These are phyloP conservation scores for Acanthamoeba royreba DNA, from an alignment of 208 protist species.

Conservation along the genomic window DNA sequence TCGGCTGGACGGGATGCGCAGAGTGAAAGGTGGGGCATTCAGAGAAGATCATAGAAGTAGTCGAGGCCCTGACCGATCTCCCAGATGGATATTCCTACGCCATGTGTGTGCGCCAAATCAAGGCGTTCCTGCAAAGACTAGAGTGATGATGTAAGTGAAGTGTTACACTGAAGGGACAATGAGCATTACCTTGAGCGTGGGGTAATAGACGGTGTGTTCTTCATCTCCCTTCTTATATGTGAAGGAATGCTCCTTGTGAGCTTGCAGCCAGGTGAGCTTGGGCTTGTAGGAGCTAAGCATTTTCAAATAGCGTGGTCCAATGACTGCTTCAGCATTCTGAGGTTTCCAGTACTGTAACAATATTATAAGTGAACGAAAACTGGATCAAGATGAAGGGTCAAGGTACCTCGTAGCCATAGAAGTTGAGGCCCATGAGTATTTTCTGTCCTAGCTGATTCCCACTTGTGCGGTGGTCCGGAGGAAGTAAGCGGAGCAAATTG, in stretches of 20 bases:
- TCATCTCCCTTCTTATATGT: background rate
- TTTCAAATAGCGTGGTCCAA: background rate
- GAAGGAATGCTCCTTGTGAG: background rate
- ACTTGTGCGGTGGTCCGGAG: background rate
- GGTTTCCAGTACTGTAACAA: background rate
- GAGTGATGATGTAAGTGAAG: background rate
- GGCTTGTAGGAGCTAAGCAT: background rate
- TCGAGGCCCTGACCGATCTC: constrained; percentile 53
- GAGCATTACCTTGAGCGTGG: background rate
- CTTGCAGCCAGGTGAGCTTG: background rate
- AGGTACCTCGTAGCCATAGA: constrained; percentile 27
- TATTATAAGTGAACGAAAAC: too few species aligned
- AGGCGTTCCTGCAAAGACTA: background rate
- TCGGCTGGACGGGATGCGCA: background rate
- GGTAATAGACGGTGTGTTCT: background rate
- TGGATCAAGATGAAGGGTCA: too few species aligned
- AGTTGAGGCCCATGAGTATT: constrained; percentile 37
- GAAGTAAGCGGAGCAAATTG: background rate
- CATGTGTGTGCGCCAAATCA: background rate
- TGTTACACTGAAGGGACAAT: too few species aligned
- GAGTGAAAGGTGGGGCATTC: background rate
- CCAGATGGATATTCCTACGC: constrained; percentile 25
- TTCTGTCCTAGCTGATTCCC: background rate
- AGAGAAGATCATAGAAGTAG: constrained; percentile 38
- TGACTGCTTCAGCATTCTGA: background rate